Base-by-base conservation (phyloP, 202 grass and related monocot genomes). In the Setaria italica region DNA sequence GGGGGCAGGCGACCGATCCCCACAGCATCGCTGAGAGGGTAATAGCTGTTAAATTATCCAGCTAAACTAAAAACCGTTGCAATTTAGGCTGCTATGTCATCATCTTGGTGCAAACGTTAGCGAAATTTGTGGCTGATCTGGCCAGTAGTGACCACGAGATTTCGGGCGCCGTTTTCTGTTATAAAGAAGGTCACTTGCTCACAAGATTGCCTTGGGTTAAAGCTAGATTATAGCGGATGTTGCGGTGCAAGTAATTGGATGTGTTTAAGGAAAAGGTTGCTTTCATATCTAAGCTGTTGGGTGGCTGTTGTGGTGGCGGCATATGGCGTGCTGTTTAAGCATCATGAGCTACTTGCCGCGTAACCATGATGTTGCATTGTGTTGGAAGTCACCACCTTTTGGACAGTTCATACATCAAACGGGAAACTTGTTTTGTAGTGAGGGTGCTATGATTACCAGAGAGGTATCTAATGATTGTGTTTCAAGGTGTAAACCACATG, bases 11-110 rank as follows among this genome's bases (percentile, higher is more conserved):
- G 4, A 97, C 95, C 0, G 95, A 97, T 85, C 95, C 95, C 77
- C 95, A 97, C 88, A 97, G 95, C 35, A 97, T 97, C 9, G 95
- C 95, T 1, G 95, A 97, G 81, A 86, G 95, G 89, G 92, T 95
- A 90, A 69, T 67, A 46, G 29, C 72, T 64, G 45, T 33, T 29
- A 35, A 81, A 49, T 49, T 20, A 48, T 30, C 39, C 6, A 4
- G 56, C 77, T 39, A 13, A 11, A n/a, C 7, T 70, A 53, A 30
- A 12, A 79, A 39, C 21, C 7, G 13, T n/a, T 48, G 19, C 46
- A 15, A 9, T 82, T 43, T 53, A 49, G 15, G 7, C 13, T 43
- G 10, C 32, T 56, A 8, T 42, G 16, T 41, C 29, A 16, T 72
- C 56, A 8, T 39, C 3, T 10, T 15, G 6, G 3, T 78, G 56